phyloP scores from a whole-genome alignment of 495 filamentous ascomycete genomes.

The Opeltia flavorubescens region DNA sequence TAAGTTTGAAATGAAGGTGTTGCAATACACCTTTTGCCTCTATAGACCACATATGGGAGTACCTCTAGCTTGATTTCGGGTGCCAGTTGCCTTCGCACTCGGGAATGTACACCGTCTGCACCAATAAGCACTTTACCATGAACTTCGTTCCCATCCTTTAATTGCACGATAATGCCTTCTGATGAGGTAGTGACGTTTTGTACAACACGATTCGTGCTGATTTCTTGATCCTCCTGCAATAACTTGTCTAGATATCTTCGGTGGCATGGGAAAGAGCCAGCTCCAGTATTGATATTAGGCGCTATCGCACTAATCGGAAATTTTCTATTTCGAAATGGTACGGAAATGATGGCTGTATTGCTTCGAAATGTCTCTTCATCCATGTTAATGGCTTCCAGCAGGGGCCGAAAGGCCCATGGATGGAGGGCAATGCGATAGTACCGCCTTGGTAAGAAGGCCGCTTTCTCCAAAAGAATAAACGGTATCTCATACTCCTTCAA shows the following conservation, averaged over 20 bases:
- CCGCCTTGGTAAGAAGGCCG: constrained; percentile 9
- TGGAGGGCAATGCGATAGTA: constrained; percentile 26
- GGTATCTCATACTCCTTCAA: constrained; percentile 21
- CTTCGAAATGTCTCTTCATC: constrained; percentile 18
- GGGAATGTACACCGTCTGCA: constrained; percentile 26
- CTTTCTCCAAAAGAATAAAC: constrained; percentile 18
- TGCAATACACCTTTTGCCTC: constrained; percentile 21
- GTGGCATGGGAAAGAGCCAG: constrained; percentile 19
- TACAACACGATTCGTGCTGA: constrained; percentile 19
- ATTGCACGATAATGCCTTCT: constrained; percentile 1
- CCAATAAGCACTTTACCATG: constrained; percentile 19
- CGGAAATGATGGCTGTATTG: constrained; percentile 16
- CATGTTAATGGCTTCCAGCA: constrained; percentile 20
- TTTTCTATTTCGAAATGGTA: constrained; percentile 3
- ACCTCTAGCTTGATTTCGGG: constrained; percentile 16
- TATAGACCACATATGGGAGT: constrained; percentile 26
- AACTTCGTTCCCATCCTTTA: constrained; percentile 11
- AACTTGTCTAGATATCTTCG: constrained; percentile 19
- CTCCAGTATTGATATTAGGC: neutral
- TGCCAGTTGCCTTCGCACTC: constrained; percentile 15
- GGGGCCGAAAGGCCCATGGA: constrained; percentile 18
- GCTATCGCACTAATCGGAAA: neutral
- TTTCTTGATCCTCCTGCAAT: constrained; percentile 20
- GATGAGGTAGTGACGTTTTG: constrained; percentile 1
- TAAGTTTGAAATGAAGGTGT: constrained; percentile 8